These are phyloP conservation scores for Trichopus zeylanicus DNA, from an alignment of 116 monocot genomes.

Conservation along the genomic window DNA sequence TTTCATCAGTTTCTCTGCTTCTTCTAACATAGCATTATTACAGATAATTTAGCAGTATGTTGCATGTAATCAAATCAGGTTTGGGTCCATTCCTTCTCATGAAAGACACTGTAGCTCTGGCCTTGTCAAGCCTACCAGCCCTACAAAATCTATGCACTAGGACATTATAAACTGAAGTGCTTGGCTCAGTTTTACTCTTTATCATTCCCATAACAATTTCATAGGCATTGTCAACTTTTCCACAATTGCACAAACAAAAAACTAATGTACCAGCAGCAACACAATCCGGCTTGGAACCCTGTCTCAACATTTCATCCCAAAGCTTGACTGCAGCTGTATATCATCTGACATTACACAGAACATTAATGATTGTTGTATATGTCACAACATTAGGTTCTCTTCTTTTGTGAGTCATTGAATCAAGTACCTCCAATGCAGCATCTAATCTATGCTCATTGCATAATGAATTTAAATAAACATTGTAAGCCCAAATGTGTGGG, in stretches of 20 bases:
- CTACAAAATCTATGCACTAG: slow-evolving; percentile 71
- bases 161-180: slow-evolving; percentile 62
- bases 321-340: slow-evolving; percentile 42
- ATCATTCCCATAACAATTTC: slow-evolving; percentile 74
- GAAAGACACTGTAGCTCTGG: slow-evolving; percentile 62
- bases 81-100: slow-evolving; percentile 69
- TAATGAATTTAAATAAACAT: slow-evolving; percentile 65
- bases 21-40: slow-evolving; percentile 38
- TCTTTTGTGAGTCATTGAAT: slow-evolving; percentile 52
- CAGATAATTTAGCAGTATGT: slow-evolving; percentile 73
- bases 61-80: slow-evolving; percentile 75
- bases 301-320: slow-evolving; percentile 70
- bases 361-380: slow-evolving; percentile 59
- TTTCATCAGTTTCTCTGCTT: slow-evolving; percentile 53
- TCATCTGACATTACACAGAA: slow-evolving; percentile 37
- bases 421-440: slow-evolving; percentile 35
- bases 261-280: slow-evolving; percentile 54
- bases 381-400: slow-evolving; percentile 65
- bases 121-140: slow-evolving; percentile 53
- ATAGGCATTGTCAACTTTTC: slow-evolving; percentile 75
- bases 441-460: slow-evolving; percentile 56
- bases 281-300: slow-evolving; percentile 41
- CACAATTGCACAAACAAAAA: slow-evolving; percentile 58
- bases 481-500: slow-evolving; percentile 92
- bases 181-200: slow-evolving; percentile 34